A percentile compares a stretch with the other conserved stretches of the same genome.
Conservation (phyloP, 805 yeast genomes). For the Lachancea nothofagi region DNA sequence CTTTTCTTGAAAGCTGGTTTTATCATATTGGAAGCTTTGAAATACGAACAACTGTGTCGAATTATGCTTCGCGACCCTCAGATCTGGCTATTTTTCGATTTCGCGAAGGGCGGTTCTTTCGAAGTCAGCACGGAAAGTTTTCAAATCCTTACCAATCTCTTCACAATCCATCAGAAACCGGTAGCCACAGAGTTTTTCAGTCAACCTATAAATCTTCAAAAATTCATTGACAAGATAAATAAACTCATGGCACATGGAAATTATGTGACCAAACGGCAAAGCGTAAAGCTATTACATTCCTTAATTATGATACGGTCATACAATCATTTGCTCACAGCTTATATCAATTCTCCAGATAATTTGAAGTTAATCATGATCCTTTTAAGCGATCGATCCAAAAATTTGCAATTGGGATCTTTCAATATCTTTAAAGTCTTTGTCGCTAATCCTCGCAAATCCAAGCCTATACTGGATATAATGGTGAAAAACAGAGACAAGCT, state of each 20-base stretch:
- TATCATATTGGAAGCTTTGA: slow-evolving; percentile 79
- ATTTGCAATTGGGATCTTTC: slow-evolving; percentile 85
- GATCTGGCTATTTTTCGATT: slow-evolving; percentile 80
- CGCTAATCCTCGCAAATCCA: slow-evolving; percentile 91
- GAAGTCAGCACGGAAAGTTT: slow-evolving; percentile 90
- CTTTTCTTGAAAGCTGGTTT: slow-evolving; percentile 68
- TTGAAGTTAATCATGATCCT: slow-evolving; percentile 81
- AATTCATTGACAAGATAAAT: slow-evolving; percentile 60
- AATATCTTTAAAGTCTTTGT: slow-evolving; percentile 90
- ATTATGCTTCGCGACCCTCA: slow-evolving; percentile 52
- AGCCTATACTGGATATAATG: slow-evolving; percentile 71
- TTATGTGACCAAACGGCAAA: slow-evolving; percentile 90
- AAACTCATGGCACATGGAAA: slow-evolving; percentile 66
- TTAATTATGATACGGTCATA: slow-evolving; percentile 68
- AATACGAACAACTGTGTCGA: slow-evolving; percentile 63
- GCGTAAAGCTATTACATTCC: slow-evolving; percentile 67
- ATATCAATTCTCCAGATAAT: slow-evolving; percentile 76
- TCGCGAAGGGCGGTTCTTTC: slow-evolving; percentile 69
- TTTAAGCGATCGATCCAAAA: slow-evolving; percentile 81
- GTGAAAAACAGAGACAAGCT: slow-evolving; percentile 78
- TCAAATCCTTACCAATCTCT: slow-evolving; percentile 63
- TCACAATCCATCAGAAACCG: slow-evolving; percentile 62
- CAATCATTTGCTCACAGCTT: slow-evolving; percentile 63
- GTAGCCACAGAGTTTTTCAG: slow-evolving; percentile 63
- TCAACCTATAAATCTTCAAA: slow-evolving; percentile 42